phyloP scores from a whole-genome alignment of 2,329 filamentous ascomycete species.

The Pseudocercospora fuligena region DNA sequence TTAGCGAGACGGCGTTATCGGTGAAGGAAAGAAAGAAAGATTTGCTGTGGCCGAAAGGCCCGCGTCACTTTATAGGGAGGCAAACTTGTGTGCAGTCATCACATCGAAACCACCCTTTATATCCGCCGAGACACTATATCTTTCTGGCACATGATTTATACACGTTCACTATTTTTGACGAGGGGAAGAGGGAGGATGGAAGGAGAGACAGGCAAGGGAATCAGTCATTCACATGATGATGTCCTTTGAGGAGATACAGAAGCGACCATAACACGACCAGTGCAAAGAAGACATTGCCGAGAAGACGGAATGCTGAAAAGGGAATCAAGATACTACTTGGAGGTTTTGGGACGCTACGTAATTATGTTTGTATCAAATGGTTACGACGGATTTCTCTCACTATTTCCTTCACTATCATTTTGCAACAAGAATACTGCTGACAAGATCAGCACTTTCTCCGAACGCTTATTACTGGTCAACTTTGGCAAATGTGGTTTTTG shows the following conservation, averaged over 20 bases:
- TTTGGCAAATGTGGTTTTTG: neutral
- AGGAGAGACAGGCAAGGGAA: neutral
- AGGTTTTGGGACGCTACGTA: slow-evolving; percentile 26
- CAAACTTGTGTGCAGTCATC: slow-evolving; percentile 9
- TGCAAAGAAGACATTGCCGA: neutral
- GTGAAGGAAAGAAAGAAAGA: slow-evolving; percentile 6
- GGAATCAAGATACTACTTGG: slow-evolving; percentile 3
- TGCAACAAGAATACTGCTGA: too few species aligned
- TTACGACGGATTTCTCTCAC: slow-evolving; percentile 13
- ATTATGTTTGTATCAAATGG: slow-evolving; percentile 29
- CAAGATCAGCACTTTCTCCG: neutral
- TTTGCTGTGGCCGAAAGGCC: slow-evolving; percentile 12
- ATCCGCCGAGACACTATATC: slow-evolving; percentile 12
- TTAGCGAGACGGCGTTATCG: slow-evolving; percentile 24
- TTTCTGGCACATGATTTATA: slow-evolving; percentile 27
- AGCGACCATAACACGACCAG: slow-evolving; percentile 1
- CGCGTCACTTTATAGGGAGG: slow-evolving; percentile 12
- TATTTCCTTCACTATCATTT: neutral
- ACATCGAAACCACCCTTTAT: slow-evolving; percentile 9
- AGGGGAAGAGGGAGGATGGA: neutral
- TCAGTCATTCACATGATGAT: slow-evolving; percentile 7
- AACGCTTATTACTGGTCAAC: neutral
- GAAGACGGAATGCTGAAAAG: neutral
- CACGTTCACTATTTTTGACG: slow-evolving; percentile 14
- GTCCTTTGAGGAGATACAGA: slow-evolving; percentile 9